Evolutionary conservation across 2,329 filamentous ascomycete species (phyloP).

Genomic region (Penicillium olsonii): DNA sequence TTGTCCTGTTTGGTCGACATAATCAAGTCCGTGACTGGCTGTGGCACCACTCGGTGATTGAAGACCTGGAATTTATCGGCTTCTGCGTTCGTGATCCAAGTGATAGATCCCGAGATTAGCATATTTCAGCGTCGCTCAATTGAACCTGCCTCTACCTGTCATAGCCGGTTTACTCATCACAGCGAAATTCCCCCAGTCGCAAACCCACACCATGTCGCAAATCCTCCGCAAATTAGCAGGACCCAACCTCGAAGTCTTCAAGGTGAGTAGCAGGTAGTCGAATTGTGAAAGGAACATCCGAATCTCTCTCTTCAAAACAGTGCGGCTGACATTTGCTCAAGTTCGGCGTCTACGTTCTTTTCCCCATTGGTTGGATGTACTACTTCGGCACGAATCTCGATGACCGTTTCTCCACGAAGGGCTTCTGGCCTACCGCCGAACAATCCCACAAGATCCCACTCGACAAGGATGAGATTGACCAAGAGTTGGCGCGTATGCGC

Average conservation of each 20-base stretch:
- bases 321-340: conserved; percentile 38
- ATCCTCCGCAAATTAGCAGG: conserved; percentile 65
- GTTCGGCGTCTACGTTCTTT: conserved; percentile 99
- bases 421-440: conserved; percentile 83
- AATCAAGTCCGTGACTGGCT: conserved; percentile 15
- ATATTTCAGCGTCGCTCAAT: neutral
- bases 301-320: neutral
- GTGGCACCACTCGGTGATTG: conserved; percentile 9
- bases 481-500: conserved; percentile 71
- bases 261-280: conserved; percentile 58
- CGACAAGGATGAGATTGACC: conserved; percentile 64
- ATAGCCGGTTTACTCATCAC: neutral
- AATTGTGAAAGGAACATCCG: neutral
- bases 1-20: conserved; percentile 23
- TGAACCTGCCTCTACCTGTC: neutral
- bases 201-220: conserved; percentile 38
- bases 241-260: conserved; percentile 91
- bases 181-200: conserved; percentile 1
- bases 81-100: neutral
- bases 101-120: neutral
- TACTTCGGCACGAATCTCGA: conserved; percentile 99
- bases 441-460: conserved; percentile 56
- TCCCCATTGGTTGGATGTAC: conserved; percentile 99
- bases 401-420: conserved; percentile 80
- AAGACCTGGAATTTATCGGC: conserved; percentile 1